These are phyloP conservation scores for Musa balbisiana DNA, from an alignment of 202 grass and related monocot species.

Conservation along the genomic window DNA sequence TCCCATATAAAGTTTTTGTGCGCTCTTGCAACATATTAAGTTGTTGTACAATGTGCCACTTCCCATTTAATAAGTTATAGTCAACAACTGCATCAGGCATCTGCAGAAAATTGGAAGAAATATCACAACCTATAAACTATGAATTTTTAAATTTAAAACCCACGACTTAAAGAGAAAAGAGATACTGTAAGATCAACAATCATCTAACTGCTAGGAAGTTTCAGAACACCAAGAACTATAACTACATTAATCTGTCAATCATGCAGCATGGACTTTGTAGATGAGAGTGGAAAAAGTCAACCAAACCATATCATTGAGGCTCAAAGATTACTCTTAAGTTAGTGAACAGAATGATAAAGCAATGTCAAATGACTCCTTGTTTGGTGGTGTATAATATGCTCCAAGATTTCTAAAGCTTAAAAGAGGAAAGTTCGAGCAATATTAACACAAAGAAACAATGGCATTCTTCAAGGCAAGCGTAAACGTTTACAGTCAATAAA, in stretches of 20 bases:
- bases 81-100: conserved; percentile 98
- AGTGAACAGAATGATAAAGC: no score
- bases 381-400: no score
- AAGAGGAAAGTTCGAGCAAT: no score
- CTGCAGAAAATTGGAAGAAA: conserved; percentile 27
- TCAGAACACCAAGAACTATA: neutral
- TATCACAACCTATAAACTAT: neutral
- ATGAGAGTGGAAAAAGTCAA: neutral
- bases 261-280: no score
- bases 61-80: conserved; percentile 76
- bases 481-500: neutral
- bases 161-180: conserved; percentile 4
- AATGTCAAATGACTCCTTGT: no score
- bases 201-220: neutral
- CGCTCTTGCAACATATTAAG: conserved; percentile 92
- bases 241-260: neutral
- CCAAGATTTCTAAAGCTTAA: no score
- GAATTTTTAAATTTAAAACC: conserved; percentile 10
- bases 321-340: neutral
- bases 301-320: neutral
- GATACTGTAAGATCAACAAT: conserved; percentile 1
- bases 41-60: conserved; percentile 87
- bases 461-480: neutral
- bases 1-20: conserved; percentile 66
- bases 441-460: no score